Percentiles rank a stretch among this genome's conserved stretches.
These are phyloP conservation scores for Dendrobium catenatum DNA, from an alignment of 106 monocot genomes.

Conservation along the genomic window DNA sequence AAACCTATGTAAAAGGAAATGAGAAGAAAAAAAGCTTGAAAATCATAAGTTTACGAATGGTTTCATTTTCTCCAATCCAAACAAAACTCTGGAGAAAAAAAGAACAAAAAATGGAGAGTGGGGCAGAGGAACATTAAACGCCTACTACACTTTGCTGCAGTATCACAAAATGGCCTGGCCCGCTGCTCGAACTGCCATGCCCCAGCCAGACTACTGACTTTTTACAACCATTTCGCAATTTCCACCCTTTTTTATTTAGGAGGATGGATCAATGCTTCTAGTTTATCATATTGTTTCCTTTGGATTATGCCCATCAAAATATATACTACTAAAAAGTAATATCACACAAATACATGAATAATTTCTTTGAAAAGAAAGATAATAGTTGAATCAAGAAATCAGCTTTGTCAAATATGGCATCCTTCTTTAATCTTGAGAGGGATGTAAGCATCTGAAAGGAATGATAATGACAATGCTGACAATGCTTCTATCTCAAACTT, in stretches of 20 bases:
- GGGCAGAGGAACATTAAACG: background rate
- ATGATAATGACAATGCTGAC: conserved; percentile 41
- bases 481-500: conserved; percentile 76
- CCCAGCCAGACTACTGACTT: no score
- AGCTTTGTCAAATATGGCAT: background rate
- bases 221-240: background rate
- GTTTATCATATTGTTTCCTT: background rate
- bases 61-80: background rate
- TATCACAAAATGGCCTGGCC: background rate
- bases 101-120: background rate
- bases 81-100: background rate
- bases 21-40: no score
- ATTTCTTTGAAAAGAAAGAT: background rate
- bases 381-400: background rate
- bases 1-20: no score
- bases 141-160: background rate
- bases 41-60: no score
- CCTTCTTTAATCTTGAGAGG: conserved; percentile 43
- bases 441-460: conserved; percentile 56
- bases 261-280: background rate
- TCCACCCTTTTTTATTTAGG: background rate
- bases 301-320: background rate
- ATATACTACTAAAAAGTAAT: background rate
- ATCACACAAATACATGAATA: background rate
- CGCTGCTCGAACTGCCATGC: no score